Evolutionary conservation across 2,329 filamentous ascomycete species (phyloP).

Genomic region (Ophiosphaerella herpotricha): DNA sequence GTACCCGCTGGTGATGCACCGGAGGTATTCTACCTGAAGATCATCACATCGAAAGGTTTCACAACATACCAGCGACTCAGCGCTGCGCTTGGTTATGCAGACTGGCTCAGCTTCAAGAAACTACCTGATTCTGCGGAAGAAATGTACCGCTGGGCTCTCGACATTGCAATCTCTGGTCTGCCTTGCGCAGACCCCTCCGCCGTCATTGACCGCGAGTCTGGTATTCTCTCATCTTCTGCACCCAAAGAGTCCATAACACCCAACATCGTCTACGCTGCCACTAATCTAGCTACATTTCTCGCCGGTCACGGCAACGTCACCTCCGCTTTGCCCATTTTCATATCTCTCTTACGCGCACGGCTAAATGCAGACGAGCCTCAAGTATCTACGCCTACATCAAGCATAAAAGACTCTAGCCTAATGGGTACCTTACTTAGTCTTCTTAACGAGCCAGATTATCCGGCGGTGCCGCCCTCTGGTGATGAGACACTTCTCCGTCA

Average conservation of each 20-base stretch:
- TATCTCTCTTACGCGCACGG: constrained; percentile 81
- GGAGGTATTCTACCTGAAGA: constrained; percentile 78
- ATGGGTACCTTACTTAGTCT: constrained; percentile 35
- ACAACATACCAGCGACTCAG: constrained; percentile 77
- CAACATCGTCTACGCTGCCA: constrained; percentile 77
- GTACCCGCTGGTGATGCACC: constrained; percentile 68
- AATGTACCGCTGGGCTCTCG: constrained; percentile 76
- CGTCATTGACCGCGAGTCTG: constrained; percentile 66
- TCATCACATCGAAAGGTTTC: constrained; percentile 81
- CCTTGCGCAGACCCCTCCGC: constrained; percentile 47
- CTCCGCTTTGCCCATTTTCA: constrained; percentile 78
- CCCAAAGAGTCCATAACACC: constrained; percentile 60
- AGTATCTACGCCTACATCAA: constrained; percentile 1
- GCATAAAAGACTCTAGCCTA: constrained; percentile 29
- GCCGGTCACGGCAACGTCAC: constrained; percentile 70
- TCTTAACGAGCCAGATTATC: constrained; percentile 64
- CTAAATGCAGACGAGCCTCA: constrained; percentile 59
- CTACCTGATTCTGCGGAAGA: constrained; percentile 67
- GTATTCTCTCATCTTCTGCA: constrained; percentile 62
- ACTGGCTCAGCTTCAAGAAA: constrained; percentile 81
- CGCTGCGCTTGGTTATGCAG: constrained; percentile 80
- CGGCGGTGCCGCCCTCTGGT: constrained; percentile 71
- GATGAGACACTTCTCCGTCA: constrained; percentile 68
- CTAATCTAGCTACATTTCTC: constrained; percentile 76
- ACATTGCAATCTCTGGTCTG: constrained; percentile 68